A percentile compares a stretch with the other conserved stretches of the same genome.
phyloP scores from a whole-genome alignment of 768 basidiomycete species.

The Suillus subaureus region DNA sequence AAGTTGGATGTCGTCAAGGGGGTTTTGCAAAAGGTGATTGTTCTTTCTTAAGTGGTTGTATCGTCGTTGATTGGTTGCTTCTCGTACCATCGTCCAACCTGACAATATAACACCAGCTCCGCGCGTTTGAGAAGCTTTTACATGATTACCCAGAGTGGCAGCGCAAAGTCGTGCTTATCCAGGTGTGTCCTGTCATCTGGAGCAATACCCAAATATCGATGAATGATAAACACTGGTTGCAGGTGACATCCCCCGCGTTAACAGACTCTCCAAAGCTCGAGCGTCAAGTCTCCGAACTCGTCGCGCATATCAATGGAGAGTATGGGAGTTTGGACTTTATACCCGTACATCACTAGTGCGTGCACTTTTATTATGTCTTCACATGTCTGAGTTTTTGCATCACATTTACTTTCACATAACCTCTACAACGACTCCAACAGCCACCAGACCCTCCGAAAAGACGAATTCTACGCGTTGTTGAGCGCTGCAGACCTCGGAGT shows the following conservation, averaged over 20 bases:
- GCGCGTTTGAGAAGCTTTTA: constrained; percentile 93
- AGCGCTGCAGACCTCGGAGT: constrained; percentile 93
- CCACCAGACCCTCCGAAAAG: constrained; percentile 96
- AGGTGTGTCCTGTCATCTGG: constrained; percentile 7
- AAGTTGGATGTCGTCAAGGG: constrained; percentile 99
- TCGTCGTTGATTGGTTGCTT: not conserved
- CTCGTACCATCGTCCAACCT: not conserved
- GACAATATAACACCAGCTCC: constrained; percentile 54
- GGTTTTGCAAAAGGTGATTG: constrained; percentile 84
- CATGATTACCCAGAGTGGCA: constrained; percentile 95
- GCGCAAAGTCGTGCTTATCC: constrained; percentile 81
- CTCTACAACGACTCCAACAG: constrained; percentile 40
- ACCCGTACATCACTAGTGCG: constrained; percentile 97
- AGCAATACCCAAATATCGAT: constrained; percentile 3
- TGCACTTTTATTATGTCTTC: constrained; percentile 17
- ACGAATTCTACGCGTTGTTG: constrained; percentile 96
- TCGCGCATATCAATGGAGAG: constrained; percentile 93
- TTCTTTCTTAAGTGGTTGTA: not conserved
- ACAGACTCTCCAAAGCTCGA: constrained; percentile 94
- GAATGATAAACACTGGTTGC: constrained; percentile 48
- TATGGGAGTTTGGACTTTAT: constrained; percentile 94
- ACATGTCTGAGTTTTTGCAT: not conserved
- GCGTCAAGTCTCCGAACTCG: constrained; percentile 89
- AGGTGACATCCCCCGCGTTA: constrained; percentile 92
- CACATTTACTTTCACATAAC: not conserved